phyloP scores from a whole-genome alignment of 2,329 filamentous ascomycete species.

The Cytospora chrysosperma region DNA sequence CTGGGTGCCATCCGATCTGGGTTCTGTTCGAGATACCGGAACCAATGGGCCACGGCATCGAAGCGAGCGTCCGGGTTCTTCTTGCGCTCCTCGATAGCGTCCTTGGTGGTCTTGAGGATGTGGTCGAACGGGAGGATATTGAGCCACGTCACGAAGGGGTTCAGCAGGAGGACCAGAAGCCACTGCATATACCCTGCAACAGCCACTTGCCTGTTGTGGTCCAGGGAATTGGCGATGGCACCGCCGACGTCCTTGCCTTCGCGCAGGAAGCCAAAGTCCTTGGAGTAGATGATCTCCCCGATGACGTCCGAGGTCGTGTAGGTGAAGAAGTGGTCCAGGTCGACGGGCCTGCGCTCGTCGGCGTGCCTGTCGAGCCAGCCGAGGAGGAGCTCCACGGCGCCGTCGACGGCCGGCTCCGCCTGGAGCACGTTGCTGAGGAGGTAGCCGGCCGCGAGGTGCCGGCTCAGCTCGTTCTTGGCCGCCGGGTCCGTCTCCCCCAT shows the following conservation, averaged over 20 bases:
- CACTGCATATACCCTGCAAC: conserved; percentile 27
- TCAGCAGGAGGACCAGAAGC: conserved; percentile 29
- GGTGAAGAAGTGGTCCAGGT: conserved; percentile 29
- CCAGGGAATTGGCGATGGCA: conserved; percentile 28
- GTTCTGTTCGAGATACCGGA: conserved; percentile 24
- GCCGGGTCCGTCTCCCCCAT: conserved; percentile 40
- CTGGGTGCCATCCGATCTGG: conserved; percentile 26
- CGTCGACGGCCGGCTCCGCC: conserved; percentile 26
- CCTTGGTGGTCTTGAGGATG: conserved; percentile 26
- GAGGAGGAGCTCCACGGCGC: conserved; percentile 24
- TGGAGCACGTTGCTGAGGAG: conserved; percentile 34
- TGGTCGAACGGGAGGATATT: conserved; percentile 29
- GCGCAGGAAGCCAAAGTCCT: conserved; percentile 32
- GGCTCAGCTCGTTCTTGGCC: conserved; percentile 34
- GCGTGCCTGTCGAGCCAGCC: conserved; percentile 27
- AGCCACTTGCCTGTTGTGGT: conserved; percentile 22
- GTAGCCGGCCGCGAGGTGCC: conserved; percentile 35
- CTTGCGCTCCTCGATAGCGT: conserved; percentile 24
- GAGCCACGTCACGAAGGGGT: conserved; percentile 30
- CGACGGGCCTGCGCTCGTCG: conserved; percentile 17
- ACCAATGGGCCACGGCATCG: conserved; percentile 31
- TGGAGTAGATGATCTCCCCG: conserved; percentile 35
- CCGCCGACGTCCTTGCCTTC: conserved; percentile 32
- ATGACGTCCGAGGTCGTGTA: conserved; percentile 34
- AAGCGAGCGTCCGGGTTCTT: conserved; percentile 26